phyloP scores from a whole-genome alignment of 2,329 filamentous ascomycete genomes.

The Zymoseptoria passerinii region DNA sequence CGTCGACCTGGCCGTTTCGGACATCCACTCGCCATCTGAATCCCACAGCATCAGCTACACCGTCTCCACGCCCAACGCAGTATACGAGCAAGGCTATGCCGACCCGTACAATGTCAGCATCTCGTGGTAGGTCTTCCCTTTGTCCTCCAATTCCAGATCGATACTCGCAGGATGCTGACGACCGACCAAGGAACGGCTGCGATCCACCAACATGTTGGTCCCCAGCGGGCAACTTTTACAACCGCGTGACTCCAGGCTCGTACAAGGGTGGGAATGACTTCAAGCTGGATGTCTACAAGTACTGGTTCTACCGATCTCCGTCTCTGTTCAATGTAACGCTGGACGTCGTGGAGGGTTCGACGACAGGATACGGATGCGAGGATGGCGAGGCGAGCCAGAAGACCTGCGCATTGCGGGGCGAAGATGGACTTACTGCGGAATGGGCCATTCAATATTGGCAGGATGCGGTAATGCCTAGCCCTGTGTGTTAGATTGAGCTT shows the following conservation, averaged over 20 bases:
- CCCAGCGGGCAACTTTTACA: neutral
- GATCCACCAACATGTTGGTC: neutral
- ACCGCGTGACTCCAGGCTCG: neutral
- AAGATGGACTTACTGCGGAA: neutral
- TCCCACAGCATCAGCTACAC: slow-evolving; percentile 15
- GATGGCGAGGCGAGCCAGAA: neutral
- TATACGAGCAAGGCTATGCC: slow-evolving; percentile 16
- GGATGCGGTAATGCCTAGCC: neutral
- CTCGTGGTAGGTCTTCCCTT: slow-evolving; percentile 6
- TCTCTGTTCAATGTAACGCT: neutral
- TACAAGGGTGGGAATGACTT: neutral
- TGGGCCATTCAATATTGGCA: neutral
- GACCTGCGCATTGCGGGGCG: neutral
- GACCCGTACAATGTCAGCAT: slow-evolving; percentile 7
- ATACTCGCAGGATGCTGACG: neutral
- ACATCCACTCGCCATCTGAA: slow-evolving; percentile 7
- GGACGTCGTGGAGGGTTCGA: neutral
- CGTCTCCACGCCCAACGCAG: slow-evolving; percentile 16
- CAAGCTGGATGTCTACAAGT: neutral
- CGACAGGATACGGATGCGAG: neutral
- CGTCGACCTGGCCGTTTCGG: slow-evolving; percentile 7
- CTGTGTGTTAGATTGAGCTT: neutral
- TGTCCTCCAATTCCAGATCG: neutral
- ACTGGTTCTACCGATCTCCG: neutral
- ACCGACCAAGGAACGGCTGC: neutral